Conservation (phyloP, 2,329 filamentous ascomycete species). For the Gnomoniopsis sp. region DNA sequence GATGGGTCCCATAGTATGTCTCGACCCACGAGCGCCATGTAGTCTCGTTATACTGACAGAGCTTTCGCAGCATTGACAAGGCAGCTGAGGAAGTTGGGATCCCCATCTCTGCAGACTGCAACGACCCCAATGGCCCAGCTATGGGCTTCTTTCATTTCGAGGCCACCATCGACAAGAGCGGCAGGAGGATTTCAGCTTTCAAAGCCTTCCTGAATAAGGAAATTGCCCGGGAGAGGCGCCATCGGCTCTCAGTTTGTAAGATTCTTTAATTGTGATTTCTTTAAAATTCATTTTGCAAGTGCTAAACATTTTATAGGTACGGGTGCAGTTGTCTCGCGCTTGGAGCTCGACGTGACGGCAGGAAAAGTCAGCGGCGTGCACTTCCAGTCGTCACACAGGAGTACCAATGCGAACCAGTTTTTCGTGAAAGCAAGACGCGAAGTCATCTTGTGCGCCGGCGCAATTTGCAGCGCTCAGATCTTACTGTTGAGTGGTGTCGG, state of each 20-base stretch:
- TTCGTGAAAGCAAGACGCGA: constrained; percentile 26
- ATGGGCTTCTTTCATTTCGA: constrained; percentile 29
- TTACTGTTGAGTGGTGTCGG: constrained; percentile 31
- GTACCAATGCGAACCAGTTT: constrained; percentile 15
- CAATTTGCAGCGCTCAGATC: constrained; percentile 28
- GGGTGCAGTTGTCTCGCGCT: no score
- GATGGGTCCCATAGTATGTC: background rate
- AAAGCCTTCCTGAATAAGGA: constrained; percentile 26
- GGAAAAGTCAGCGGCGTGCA: constrained; percentile 23
- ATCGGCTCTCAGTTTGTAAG: constrained; percentile 26
- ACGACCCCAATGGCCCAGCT: constrained; percentile 25
- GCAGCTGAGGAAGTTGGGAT: constrained; percentile 26
- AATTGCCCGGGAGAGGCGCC: constrained; percentile 20
- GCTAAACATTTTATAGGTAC: no score
- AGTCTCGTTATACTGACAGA: no score
- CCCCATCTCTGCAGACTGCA: constrained; percentile 23
- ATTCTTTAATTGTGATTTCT: no score
- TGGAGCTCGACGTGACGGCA: no score
- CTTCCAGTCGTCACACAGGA: background rate
- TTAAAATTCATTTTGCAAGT: no score
- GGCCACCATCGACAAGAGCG: constrained; percentile 23
- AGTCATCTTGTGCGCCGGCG: constrained; percentile 29
- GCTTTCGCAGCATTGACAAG: constrained; percentile 24
- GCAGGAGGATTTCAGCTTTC: constrained; percentile 25
- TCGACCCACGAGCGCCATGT: no score